These are phyloP conservation scores for Venturia carpophila DNA, from an alignment of 2,329 filamentous ascomycete species.

Conservation along the genomic window DNA sequence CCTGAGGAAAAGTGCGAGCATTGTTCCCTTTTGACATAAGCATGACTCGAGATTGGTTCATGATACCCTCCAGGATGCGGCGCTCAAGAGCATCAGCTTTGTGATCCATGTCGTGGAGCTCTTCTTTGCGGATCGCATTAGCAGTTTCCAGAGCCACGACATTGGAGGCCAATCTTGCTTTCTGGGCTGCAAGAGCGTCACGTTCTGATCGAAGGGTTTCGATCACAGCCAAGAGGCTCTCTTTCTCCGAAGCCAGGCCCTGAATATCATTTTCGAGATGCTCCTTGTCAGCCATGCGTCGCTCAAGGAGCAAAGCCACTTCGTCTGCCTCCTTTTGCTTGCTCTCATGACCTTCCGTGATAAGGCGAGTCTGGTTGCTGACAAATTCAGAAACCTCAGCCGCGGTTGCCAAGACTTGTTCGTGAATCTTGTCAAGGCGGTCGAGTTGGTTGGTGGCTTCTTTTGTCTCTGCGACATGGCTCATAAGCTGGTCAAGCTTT, in stretches of 20 bases:
- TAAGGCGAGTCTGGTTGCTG: constrained; percentile 63
- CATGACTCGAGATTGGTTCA: constrained; percentile 90
- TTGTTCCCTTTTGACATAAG: constrained; percentile 57
- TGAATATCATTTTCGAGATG: constrained; percentile 43
- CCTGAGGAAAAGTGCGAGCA: constrained; percentile 21
- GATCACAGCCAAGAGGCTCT: constrained; percentile 45
- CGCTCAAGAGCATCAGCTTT: constrained; percentile 85
- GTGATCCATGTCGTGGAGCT: constrained; percentile 82
- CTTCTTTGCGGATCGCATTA: constrained; percentile 77
- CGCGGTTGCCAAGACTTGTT: constrained; percentile 77
- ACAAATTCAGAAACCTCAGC: constrained; percentile 79
- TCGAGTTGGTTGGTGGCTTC: constrained; percentile 69
- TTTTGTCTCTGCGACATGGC: constrained; percentile 56
- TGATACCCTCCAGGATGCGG: constrained; percentile 87
- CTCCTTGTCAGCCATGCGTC: constrained; percentile 58
- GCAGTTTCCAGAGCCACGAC: constrained; percentile 88
- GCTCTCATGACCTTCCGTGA: constrained; percentile 68
- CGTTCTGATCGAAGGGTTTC: constrained; percentile 57
- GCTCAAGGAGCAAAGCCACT: constrained; percentile 71
- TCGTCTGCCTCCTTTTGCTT: constrained; percentile 74
- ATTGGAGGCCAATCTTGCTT: constrained; percentile 72
- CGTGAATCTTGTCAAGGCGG: constrained; percentile 80
- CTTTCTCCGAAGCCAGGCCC: constrained; percentile 39
- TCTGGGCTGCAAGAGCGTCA: constrained; percentile 69
- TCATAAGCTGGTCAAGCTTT: constrained; percentile 48